Base-by-base conservation (phyloP, 441 rosid genomes). In the Euphorbia celastroides region DNA sequence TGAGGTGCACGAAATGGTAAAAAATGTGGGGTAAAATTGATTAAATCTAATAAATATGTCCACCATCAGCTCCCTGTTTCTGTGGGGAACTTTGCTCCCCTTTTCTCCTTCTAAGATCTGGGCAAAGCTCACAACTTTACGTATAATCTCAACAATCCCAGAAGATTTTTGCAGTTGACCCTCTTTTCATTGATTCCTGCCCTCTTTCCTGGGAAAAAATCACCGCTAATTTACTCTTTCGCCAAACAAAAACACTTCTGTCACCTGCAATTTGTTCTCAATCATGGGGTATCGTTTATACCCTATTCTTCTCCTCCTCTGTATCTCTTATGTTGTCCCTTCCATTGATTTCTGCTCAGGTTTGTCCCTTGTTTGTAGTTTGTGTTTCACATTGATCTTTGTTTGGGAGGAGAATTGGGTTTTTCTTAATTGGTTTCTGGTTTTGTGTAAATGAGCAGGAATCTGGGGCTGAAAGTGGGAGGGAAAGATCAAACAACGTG, bases 271-370 rank as follows among this genome's bases (percentile, higher is more conserved):
- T 22, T 20, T 16, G 19, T 25, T 36, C 28, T 20, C 12, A 14
- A 22, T 26, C 77, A 88, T 88, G 94, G 82, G 79, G 78, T 82
- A 70, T 72, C 17, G 25, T 17, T 73, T 80, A 68, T 75, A 73
- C 75, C 74, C 72, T 19, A 62, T n/a, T 51, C 42, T 78, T 63
- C 71, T 82, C 65, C 72, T 82, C 65, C 23, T 64, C 74, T 56
- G 10, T 67, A 58, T 61, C 75, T 41, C 60, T 73, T 62, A 60
- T 80, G 60, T 57, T 77, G 19, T 66, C 69, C 60, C 73, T 73
- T 5, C 74, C 79, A 19, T 55, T 59, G 44, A 42, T 82, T 64
- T 71, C 78, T 44, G 84, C 88, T 23, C 84, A 84, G 91, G 89
- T 86, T 23, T 9, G 23, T 50, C 31, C n/a, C 17, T 70, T 64